Percentiles rank a stretch among this genome's conserved stretches.
These are phyloP conservation scores for Zanthoxylum bungeanum DNA, from an alignment of 345 rosid genomes.

Conservation along the genomic window DNA sequence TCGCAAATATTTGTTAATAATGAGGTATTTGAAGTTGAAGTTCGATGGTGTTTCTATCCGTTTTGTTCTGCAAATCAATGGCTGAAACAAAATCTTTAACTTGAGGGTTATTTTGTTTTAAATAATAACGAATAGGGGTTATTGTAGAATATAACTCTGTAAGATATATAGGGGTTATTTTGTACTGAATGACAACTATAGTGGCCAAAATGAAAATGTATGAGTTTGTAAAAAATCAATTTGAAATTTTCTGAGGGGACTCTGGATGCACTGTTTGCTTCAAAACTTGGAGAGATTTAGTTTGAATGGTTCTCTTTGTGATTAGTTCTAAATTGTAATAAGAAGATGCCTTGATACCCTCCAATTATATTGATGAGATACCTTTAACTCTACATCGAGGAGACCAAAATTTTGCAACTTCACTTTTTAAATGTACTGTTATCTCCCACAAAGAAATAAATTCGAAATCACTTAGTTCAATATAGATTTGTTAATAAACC, in stretches of 20 bases:
- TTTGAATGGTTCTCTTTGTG: not conserved
- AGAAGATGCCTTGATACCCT: too few relatives aligned
- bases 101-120: not conserved
- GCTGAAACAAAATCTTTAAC: not conserved
- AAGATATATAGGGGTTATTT: not conserved
- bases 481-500: too few relatives aligned
- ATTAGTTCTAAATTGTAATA: not conserved
- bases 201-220: not conserved
- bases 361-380: too few relatives aligned
- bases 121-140: not conserved
- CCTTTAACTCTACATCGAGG: too few relatives aligned
- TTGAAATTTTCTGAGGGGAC: too few relatives aligned
- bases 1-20: not conserved
- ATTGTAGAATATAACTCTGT: not conserved
- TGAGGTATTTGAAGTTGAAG: not conserved
- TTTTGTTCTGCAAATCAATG: not conserved
- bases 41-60: not conserved
- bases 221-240: too few relatives aligned
- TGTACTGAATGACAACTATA: not conserved
- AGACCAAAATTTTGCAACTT: too few relatives aligned
- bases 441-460: too few relatives aligned
- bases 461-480: too few relatives aligned
- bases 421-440: too few relatives aligned
- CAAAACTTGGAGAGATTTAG: not conserved
- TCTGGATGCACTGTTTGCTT: not conserved